A percentile compares a stretch with the other conserved stretches of the same genome.
phyloP scores from a whole-genome alignment of 202 grass and related monocot genomes.

The Thinopyrum obtusiflorum region DNA sequence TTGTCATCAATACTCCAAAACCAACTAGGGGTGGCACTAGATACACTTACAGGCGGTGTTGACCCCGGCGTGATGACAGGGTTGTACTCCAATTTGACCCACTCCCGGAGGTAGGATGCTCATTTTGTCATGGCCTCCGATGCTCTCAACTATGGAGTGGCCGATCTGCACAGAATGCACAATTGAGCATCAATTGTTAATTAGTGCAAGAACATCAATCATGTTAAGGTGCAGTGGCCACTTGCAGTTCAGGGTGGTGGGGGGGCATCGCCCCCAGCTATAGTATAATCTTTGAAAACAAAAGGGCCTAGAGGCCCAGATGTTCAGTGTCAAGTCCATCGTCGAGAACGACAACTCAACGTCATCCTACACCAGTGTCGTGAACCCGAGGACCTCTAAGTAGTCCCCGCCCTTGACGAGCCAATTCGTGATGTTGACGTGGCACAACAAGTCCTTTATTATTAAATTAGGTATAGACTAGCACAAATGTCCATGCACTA shows the following conservation, averaged over 20 bases:
- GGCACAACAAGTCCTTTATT: not conserved
- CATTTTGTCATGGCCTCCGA: conserved; percentile 59
- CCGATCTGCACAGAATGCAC: conserved; percentile 29
- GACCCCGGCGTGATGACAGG: conserved; percentile 42
- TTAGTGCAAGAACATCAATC: no score
- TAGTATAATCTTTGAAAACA: no score
- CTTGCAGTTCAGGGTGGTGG: no score
- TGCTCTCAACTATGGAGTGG: conserved; percentile 82
- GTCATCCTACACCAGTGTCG: conserved; percentile 46
- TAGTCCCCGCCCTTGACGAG: not conserved
- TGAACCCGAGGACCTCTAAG: conserved; percentile 46
- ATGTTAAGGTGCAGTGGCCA: no score
- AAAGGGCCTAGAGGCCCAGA: no score
- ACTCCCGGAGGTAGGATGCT: conserved; percentile 65
- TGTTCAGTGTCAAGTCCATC: conserved; percentile 27
- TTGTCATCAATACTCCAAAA: no score
- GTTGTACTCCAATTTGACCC: conserved; percentile 80
- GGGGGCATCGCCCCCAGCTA: not conserved
- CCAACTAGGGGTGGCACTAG: no score
- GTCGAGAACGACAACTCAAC: conserved; percentile 64
- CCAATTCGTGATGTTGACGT: conserved; percentile 29
- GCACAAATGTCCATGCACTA: no score
- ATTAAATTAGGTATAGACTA: no score
- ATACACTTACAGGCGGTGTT: no score
- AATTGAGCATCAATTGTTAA: not conserved